Evolutionary conservation across 2,329 filamentous ascomycete genomes (phyloP).

Genomic region (Ceratocystis destructans): DNA sequence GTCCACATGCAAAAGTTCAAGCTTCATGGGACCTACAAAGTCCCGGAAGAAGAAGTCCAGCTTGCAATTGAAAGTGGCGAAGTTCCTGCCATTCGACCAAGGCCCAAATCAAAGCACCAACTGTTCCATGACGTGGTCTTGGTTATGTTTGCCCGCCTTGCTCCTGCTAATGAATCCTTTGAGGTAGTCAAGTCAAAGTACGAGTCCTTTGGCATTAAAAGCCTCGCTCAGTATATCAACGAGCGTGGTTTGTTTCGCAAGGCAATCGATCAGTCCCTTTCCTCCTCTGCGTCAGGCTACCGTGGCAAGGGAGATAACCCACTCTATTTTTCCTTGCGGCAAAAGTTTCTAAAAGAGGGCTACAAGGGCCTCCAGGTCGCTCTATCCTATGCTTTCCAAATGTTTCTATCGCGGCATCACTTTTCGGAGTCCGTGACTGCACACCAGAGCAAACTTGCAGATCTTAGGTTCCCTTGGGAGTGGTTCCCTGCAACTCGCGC

Average conservation of each 20-base stretch:
- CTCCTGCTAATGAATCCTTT: slow-evolving; percentile 17
- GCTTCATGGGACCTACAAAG: slow-evolving; percentile 9
- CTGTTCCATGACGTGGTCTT: slow-evolving; percentile 19
- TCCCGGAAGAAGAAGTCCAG: slow-evolving; percentile 1
- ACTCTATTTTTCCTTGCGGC: slow-evolving; percentile 44
- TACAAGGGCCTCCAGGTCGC: slow-evolving; percentile 39
- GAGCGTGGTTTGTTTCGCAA: slow-evolving; percentile 34
- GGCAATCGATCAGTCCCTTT: slow-evolving; percentile 34
- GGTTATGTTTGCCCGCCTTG: slow-evolving; percentile 15
- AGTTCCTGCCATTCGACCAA: slow-evolving; percentile 5
- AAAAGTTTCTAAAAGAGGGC: slow-evolving; percentile 44
- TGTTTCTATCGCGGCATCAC: slow-evolving; percentile 43
- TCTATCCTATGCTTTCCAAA: slow-evolving; percentile 55
- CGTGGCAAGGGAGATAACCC: slow-evolving; percentile 31
- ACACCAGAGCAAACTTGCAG: slow-evolving; percentile 54
- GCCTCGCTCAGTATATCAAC: slow-evolving; percentile 30
- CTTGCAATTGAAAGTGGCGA: slow-evolving; percentile 15
- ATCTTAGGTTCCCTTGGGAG: slow-evolving; percentile 76
- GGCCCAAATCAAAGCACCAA: slow-evolving; percentile 15
- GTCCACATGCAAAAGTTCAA: slow-evolving; percentile 10
- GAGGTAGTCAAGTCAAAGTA: slow-evolving; percentile 17
- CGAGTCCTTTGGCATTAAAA: slow-evolving; percentile 23
- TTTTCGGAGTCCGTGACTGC: slow-evolving; percentile 43
- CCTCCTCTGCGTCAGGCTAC: slow-evolving; percentile 30
- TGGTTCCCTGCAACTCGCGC: slow-evolving; percentile 80